Conservation (phyloP, 139 green algal species). For the Ettlia oleoabundans region DNA sequence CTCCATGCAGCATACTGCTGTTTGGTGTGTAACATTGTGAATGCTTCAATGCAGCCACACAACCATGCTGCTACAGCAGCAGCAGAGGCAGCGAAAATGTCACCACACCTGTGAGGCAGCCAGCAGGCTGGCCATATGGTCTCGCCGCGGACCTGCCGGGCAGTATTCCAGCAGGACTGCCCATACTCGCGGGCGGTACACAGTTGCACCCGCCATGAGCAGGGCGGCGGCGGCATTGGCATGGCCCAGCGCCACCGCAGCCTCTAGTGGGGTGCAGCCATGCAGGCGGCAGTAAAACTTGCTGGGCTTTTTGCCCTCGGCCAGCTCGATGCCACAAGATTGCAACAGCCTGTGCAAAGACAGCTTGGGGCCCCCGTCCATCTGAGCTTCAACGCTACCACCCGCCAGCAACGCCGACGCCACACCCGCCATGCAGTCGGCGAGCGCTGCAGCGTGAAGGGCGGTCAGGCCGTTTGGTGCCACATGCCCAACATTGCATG, state of each 20-base stretch:
- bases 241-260: neutral
- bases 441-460: neutral
- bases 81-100: neutral
- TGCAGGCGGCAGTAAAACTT: neutral
- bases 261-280: neutral
- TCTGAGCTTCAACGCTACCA: neutral
- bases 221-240: neutral
- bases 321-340: neutral
- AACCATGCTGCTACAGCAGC: neutral
- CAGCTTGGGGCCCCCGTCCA: neutral
- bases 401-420: neutral
- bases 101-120: neutral
- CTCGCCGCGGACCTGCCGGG: neutral
- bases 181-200: neutral
- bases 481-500: too few relatives aligned
- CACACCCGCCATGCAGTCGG: neutral
- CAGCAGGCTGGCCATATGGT: neutral
- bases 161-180: neutral
- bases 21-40: too few relatives aligned
- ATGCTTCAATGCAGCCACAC: too few relatives aligned
- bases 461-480: too few relatives aligned
- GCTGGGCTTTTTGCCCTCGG: constrained; percentile 1
- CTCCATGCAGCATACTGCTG: too few relatives aligned
- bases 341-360: neutral
- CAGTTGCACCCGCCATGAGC: neutral